Conservation (phyloP, 1,284 basidiomycete species). For the Cryptococcus deneoformans region DNA sequence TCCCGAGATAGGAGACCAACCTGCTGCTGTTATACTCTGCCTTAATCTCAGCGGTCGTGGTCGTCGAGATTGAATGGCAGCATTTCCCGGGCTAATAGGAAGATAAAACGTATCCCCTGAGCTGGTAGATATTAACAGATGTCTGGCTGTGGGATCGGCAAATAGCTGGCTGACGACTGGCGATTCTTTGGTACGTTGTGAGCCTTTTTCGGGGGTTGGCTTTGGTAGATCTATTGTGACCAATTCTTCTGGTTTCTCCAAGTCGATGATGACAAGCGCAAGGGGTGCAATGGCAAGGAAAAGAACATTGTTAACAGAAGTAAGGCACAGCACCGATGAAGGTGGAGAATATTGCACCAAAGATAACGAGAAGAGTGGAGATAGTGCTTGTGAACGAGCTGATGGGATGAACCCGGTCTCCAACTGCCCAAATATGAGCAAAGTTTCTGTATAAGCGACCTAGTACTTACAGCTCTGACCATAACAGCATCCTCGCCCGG, state of each 20-base stretch:
- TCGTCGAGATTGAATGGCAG: conserved; percentile 57
- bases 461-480: conserved; percentile 30
- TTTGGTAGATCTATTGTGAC: conserved; percentile 67
- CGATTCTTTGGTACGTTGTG: conserved; percentile 46
- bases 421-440: conserved; percentile 33
- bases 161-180: conserved; percentile 70
- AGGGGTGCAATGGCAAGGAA: conserved; percentile 79
- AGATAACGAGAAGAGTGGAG: conserved; percentile 77
- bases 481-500: conserved; percentile 28
- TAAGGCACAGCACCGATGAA: conserved; percentile 71
- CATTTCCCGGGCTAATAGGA: conserved; percentile 60
- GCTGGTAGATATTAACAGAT: conserved; percentile 78
- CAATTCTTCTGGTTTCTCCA: conserved; percentile 76
- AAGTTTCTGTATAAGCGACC: conserved; percentile 1
- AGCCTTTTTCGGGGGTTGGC: conserved; percentile 53
- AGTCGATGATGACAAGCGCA: conserved; percentile 74
- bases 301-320: conserved; percentile 79
- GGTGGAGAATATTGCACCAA: conserved; percentile 85
- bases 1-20: neutral
- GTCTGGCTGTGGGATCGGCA: conserved; percentile 86
- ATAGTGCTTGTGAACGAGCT: conserved; percentile 39
- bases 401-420: conserved; percentile 51
- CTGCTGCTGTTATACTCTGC: conserved; percentile 55
- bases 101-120: conserved; percentile 92
- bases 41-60: conserved; percentile 93